Evolutionary conservation across 257 asterid species (phyloP).

Genomic region (Gentiana straminea): DNA sequence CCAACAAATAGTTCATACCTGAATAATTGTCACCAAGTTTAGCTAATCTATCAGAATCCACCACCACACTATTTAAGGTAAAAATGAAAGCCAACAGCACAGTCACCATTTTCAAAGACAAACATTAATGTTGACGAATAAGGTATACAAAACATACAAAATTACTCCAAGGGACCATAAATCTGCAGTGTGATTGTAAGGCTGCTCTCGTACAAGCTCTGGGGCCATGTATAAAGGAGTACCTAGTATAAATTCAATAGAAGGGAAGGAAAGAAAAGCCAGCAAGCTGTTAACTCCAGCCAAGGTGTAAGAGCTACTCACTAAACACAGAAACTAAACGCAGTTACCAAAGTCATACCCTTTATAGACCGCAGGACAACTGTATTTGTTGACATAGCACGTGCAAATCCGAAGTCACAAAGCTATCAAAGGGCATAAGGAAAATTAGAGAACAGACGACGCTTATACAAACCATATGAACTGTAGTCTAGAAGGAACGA

Average conservation of each 20-base stretch:
- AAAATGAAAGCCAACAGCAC: too few relatives aligned
- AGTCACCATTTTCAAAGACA: too few relatives aligned
- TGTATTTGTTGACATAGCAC: slow-evolving; percentile 96
- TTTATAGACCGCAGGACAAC: slow-evolving; percentile 92
- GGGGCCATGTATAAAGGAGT: slow-evolving; percentile 99
- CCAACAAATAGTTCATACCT: slow-evolving; percentile 99
- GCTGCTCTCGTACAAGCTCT: slow-evolving; percentile 97
- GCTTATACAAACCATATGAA: too few relatives aligned
- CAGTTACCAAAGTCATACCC: slow-evolving; percentile 29
- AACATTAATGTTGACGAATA: too few relatives aligned
- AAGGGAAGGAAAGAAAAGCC: slow-evolving; percentile 14
- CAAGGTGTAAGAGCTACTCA: background rate
- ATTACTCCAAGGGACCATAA: slow-evolving; percentile 99
- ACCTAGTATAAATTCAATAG: slow-evolving; percentile 35
- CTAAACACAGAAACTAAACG: background rate
- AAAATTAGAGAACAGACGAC: slow-evolving; percentile 3
- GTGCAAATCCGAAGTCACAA: slow-evolving; percentile 95
- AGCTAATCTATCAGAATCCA: too few relatives aligned
- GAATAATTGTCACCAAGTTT: slow-evolving; percentile 9
- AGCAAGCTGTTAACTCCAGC: slow-evolving; percentile 11
- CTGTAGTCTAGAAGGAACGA: too few relatives aligned
- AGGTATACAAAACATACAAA: slow-evolving; percentile 41
- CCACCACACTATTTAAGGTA: too few relatives aligned
- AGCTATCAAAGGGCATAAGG: slow-evolving; percentile 41
- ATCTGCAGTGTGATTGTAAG: slow-evolving; percentile 99